Conservation (phyloP, 495 filamentous ascomycete genomes). For the Podospora sp. region DNA sequence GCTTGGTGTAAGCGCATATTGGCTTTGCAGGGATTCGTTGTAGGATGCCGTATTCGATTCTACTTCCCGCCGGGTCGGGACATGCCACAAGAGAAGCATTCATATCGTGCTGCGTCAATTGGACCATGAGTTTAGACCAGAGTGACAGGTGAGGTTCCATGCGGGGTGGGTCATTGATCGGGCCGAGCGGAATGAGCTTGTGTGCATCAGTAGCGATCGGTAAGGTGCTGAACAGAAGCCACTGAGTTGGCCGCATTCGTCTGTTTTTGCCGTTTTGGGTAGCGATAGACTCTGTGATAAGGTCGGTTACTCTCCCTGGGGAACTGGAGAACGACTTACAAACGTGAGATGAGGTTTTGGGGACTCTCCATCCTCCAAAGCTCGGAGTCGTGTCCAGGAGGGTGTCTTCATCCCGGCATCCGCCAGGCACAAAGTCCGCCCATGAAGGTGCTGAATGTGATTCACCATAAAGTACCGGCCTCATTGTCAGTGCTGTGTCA, state of each 20-base stretch:
- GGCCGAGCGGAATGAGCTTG: not conserved
- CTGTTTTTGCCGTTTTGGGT: not conserved
- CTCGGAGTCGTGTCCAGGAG: not conserved
- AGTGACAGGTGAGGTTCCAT: not conserved
- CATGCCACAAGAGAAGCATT: not conserved
- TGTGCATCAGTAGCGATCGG: not conserved
- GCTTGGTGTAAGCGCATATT: not conserved
- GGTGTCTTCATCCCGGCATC: not conserved
- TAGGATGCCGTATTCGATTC: not conserved
- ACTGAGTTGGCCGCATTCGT: not conserved
- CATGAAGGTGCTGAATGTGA: not conserved
- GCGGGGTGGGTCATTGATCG: not conserved
- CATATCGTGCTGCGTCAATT: not conserved
- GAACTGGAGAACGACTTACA: too few species aligned
- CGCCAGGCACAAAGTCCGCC: not conserved
- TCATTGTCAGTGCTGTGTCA: not conserved
- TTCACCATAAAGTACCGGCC: not conserved
- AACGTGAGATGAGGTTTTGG: not conserved
- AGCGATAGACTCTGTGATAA: not conserved
- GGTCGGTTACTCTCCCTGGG: not conserved
- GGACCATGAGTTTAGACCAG: not conserved
- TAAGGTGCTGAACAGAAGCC: not conserved
- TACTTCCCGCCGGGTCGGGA: not conserved
- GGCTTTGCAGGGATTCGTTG: not conserved
- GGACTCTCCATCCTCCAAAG: not conserved